Evolutionary conservation across 2,329 filamentous ascomycete genomes (phyloP).

Genomic region (Cladophialophora immunda): DNA sequence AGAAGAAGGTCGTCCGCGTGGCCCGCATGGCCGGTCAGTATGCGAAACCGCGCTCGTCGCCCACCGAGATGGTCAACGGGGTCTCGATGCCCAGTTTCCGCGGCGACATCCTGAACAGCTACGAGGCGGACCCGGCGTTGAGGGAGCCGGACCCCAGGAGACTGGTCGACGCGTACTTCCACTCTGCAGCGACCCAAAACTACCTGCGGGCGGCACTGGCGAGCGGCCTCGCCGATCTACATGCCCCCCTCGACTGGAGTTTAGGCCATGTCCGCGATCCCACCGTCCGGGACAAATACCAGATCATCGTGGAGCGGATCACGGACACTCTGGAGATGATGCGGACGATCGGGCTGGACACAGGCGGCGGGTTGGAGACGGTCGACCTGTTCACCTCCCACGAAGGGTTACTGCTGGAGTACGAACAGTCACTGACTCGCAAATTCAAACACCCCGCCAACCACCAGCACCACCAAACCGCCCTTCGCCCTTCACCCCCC

Average conservation of each 20-base stretch:
- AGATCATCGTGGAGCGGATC: constrained; percentile 82
- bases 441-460: constrained; percentile 71
- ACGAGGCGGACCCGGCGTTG: constrained; percentile 69
- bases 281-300: constrained; percentile 84
- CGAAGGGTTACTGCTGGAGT: constrained; percentile 91
- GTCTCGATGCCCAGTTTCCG: constrained; percentile 87
- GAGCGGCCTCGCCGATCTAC: constrained; percentile 90
- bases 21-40: constrained; percentile 98
- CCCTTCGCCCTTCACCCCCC: constrained; percentile 38
- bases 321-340: constrained; percentile 94
- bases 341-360: constrained; percentile 89
- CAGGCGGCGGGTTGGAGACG: constrained; percentile 82
- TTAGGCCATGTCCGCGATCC: constrained; percentile 90
- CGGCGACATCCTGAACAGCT: constrained; percentile 95
- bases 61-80: constrained; percentile 82
- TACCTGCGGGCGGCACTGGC: constrained; percentile 85
- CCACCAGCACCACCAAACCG: constrained; percentile 60
- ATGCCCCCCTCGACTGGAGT: constrained; percentile 93
- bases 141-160: constrained; percentile 82
- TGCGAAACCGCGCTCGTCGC: constrained; percentile 90
- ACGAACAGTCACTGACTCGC: constrained; percentile 87
- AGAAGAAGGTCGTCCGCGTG: constrained; percentile 87
- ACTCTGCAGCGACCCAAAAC: constrained; percentile 93
- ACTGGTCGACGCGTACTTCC: constrained; percentile 90
- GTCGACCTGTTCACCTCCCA: constrained; percentile 96